Percentiles rank a stretch among this genome's conserved stretches.
Evolutionary conservation across 352 stramenopile species (phyloP).

Genomic region (Aphanomyces invadans): DNA sequence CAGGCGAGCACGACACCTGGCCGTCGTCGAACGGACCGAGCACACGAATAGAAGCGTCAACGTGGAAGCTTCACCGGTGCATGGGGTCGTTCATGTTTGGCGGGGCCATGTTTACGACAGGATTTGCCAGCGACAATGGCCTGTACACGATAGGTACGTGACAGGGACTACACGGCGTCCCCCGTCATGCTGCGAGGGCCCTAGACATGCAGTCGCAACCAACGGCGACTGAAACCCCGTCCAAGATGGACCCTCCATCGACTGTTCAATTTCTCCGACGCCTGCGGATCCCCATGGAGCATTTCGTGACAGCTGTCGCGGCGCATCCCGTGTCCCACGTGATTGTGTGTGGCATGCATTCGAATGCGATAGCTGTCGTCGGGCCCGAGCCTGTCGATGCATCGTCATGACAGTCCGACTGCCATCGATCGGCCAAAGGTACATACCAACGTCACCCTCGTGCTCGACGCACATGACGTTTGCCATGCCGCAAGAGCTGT

Average conservation of each 20-base stretch:
- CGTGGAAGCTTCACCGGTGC: conserved; percentile 15
- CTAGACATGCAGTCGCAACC: conserved; percentile 12
- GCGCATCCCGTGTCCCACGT: conserved; percentile 38
- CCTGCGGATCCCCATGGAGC: conserved; percentile 41
- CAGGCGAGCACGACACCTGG: not conserved
- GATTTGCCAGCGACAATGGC: conserved; percentile 17
- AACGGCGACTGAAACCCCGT: not conserved
- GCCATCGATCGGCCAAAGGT: too few species aligned
- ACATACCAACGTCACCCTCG: too few species aligned
- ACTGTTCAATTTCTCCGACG: conserved; percentile 36
- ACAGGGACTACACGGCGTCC: not conserved
- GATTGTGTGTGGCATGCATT: conserved; percentile 36
- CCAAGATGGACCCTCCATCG: not conserved
- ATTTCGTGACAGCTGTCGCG: conserved; percentile 40
- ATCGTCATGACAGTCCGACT: too few species aligned
- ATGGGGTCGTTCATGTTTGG: conserved; percentile 16
- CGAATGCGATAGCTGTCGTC: conserved; percentile 13
- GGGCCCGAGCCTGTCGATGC: not conserved
- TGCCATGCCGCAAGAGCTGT: too few species aligned
- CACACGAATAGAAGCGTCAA: not conserved
- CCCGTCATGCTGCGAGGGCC: not conserved
- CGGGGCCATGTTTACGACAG: conserved; percentile 5
- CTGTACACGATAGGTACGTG: conserved; percentile 14
- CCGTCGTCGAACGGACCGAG: not conserved
- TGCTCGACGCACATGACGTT: too few species aligned